A percentile compares a stretch with the other conserved stretches of the same genome.
phyloP scores from a whole-genome alignment of 2,329 filamentous ascomycete species.

The Botrytis pseudocinerea region DNA sequence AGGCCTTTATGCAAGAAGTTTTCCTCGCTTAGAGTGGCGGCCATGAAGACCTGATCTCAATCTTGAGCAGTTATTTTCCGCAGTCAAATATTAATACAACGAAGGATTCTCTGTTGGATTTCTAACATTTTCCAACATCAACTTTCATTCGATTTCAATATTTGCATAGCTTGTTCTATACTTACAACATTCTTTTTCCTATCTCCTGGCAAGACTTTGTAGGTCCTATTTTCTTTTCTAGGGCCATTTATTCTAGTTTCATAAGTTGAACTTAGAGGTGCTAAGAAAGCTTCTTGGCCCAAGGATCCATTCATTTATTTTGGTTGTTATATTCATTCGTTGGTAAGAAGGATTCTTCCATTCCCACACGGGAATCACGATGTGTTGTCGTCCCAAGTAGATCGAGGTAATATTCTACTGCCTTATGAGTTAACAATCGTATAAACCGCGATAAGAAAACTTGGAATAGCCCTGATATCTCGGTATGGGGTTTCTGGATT shows the following conservation, averaged over 20 bases:
- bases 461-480: neutral
- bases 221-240: neutral
- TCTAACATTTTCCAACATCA: neutral
- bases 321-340: neutral
- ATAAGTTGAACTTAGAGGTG: neutral
- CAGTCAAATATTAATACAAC: constrained; percentile 1
- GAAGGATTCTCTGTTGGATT: constrained; percentile 10
- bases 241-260: neutral
- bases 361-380: neutral
- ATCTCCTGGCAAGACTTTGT: neutral
- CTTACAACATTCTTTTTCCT: neutral
- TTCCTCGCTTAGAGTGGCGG: neutral
- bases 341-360: neutral
- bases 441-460: neutral
- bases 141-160: neutral
- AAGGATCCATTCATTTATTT: neutral
- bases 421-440: neutral
- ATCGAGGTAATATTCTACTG: neutral
- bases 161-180: neutral
- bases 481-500: neutral
- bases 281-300: too few species aligned
- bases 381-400: neutral
- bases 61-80: neutral
- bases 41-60: neutral
- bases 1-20: neutral